phyloP scores from a whole-genome alignment of 345 rosid species.

The Gossypium turneri region DNA sequence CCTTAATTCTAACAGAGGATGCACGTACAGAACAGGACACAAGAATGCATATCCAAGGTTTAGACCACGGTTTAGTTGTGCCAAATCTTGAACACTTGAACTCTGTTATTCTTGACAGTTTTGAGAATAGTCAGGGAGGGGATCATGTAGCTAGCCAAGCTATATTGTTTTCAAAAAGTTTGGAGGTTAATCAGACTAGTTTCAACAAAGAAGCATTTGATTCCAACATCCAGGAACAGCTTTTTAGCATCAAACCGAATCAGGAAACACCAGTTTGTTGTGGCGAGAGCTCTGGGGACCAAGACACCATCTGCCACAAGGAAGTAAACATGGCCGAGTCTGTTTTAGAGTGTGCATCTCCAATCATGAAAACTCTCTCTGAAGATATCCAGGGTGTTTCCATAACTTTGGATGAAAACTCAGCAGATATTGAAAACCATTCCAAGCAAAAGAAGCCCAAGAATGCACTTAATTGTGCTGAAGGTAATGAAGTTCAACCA shows the following conservation, averaged over 20 bases:
- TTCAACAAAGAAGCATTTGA: slow-evolving; percentile 15
- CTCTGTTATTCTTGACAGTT: slow-evolving; percentile 41
- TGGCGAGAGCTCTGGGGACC: slow-evolving; percentile 25
- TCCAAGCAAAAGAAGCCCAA: slow-evolving; percentile 21
- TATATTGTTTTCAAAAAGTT: slow-evolving; percentile 16
- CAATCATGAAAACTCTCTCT: background rate
- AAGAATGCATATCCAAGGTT: slow-evolving; percentile 19
- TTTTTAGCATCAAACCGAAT: slow-evolving; percentile 8
- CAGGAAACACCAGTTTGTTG: slow-evolving; percentile 20
- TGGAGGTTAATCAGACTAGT: slow-evolving; percentile 30
- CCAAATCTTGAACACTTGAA: slow-evolving; percentile 31
- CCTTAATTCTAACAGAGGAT: slow-evolving; percentile 20
- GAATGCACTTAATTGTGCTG: slow-evolving; percentile 22
- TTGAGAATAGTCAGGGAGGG: slow-evolving; percentile 37
- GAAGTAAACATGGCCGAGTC: slow-evolving; percentile 19
- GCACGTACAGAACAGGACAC: slow-evolving; percentile 22
- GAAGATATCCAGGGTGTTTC: slow-evolving; percentile 19
- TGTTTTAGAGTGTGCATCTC: background rate
- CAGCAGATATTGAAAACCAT: slow-evolving; percentile 15
- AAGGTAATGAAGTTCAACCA: slow-evolving; percentile 34
- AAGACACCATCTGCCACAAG: slow-evolving; percentile 26
- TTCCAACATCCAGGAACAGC: slow-evolving; percentile 15
- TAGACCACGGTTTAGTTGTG: slow-evolving; percentile 22
- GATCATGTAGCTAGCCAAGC: slow-evolving; percentile 21
- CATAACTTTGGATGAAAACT: slow-evolving; percentile 23